Base-by-base conservation (phyloP, 2,329 filamentous ascomycete species). In the Talaromyces sp. region DNA sequence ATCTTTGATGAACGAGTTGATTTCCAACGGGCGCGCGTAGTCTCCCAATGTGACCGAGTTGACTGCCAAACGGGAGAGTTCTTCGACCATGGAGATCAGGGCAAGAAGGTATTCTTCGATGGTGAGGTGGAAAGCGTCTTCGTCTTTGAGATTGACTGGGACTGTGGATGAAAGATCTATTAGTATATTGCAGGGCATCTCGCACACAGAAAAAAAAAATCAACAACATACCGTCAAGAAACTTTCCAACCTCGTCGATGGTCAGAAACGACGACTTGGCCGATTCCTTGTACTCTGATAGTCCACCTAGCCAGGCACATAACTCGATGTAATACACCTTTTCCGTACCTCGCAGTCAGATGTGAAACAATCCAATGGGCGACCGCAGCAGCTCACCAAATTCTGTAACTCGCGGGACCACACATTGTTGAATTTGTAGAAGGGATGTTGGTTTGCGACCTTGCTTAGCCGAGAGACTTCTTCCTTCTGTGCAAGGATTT, bases 81-180 rank as follows among this genome's bases (percentile, higher is more conserved):
- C 95, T 71, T 96, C 92, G 44, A 95, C 90, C 63, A 98, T 85
- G 63, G 88, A 87, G 62, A 95, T 94, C 63, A 98, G 83, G 14
- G 92, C 88, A 63, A 96, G 88, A 28, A 99, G 87, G 76, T 99
- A 99, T 78, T 99, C 95, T 78, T 99, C 95, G 69, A 98, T 94
- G 51, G 92, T 96, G 70, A 99, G 83, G 75, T 99, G 95, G 83
- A 99, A 99, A 57, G 87, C 86, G 74, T 98, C 94, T 64, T 85
- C 82, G 70, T 94, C 89, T 76, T 96, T 96, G 70, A 96, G 84
- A 73, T 97, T 97, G 65, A 95, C 89, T 12, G 92, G 93, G 10
- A 96, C 93, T 93, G 66, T 31, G 27, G 50, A n/a, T 31, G 18
- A 27, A 47, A 18, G 44, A 47, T 3, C 7, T 3, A 27, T 47